Evolutionary conservation across 441 rosid genomes (phyloP).

Genomic region (Gossypium trilobum): DNA sequence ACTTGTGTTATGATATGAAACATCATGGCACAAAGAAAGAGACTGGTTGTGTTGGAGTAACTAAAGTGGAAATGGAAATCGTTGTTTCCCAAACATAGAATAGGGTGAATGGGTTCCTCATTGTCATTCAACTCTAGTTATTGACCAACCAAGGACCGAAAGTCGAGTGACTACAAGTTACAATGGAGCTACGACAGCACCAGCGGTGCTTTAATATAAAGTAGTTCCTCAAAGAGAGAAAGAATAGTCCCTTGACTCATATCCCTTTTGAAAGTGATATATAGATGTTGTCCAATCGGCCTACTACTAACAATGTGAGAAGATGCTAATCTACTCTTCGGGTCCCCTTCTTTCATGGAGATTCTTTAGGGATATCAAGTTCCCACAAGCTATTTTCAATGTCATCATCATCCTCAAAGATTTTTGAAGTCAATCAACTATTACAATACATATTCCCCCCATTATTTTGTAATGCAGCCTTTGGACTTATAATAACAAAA

Average conservation of each 20-base stretch:
- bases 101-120: background rate
- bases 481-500: background rate
- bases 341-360: slow-evolving; percentile 25
- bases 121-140: slow-evolving; percentile 13
- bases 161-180: slow-evolving; percentile 23
- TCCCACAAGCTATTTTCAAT: slow-evolving; percentile 13
- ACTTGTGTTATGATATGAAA: background rate
- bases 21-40: background rate
- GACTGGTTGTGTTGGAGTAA: background rate
- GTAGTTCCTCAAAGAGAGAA: slow-evolving; percentile 29
- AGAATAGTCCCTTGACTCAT: background rate
- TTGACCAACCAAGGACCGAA: slow-evolving; percentile 33
- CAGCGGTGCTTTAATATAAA: slow-evolving; percentile 13
- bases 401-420: slow-evolving; percentile 13
- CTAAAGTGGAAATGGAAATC: background rate
- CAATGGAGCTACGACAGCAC: background rate
- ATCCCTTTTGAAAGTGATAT: slow-evolving; percentile 25
- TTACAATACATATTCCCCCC: background rate
- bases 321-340: slow-evolving; percentile 22
- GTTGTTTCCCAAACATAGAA: background rate
- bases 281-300: slow-evolving; percentile 36
- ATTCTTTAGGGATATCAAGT: background rate
- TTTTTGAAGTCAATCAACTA: background rate
- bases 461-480: too few relatives aligned
- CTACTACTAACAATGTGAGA: slow-evolving; percentile 21